Conservation (phyloP, 108 stramenopile genomes). For the Skeletonema tropicum region DNA sequence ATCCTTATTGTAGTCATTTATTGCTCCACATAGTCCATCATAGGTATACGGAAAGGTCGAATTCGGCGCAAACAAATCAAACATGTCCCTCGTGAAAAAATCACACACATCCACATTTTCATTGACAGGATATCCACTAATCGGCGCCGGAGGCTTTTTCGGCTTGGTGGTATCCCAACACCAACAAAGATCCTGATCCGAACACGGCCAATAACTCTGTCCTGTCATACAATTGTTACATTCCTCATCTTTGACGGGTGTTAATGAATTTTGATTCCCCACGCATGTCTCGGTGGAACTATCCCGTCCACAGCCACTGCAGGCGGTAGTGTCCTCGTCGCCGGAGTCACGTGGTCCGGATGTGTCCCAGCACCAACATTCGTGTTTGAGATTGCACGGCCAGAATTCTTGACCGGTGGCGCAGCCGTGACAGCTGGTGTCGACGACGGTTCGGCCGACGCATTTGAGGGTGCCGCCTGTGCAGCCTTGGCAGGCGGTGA, state of each 20-base stretch:
- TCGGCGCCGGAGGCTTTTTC: conserved; percentile 44
- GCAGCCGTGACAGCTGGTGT: conserved; percentile 21
- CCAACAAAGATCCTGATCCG: conserved; percentile 30
- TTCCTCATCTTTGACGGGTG: conserved; percentile 30
- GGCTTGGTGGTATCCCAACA: conserved; percentile 46
- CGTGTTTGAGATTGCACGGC: conserved; percentile 32
- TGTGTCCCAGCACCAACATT: conserved; percentile 48
- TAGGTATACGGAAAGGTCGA: conserved; percentile 46
- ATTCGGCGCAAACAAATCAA: conserved; percentile 26
- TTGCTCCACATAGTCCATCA: conserved; percentile 34
- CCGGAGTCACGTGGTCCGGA: conserved; percentile 13
- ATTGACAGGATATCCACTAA: conserved; percentile 18
- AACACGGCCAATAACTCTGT: conserved; percentile 43
- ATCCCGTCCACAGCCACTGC: conserved; percentile 22
- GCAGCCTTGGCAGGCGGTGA: conserved; percentile 26
- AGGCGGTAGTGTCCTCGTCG: conserved; percentile 4
- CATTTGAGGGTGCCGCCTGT: conserved; percentile 8
- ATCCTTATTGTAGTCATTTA: conserved; percentile 35
- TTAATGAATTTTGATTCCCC: conserved; percentile 33
- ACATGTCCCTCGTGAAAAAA: conserved; percentile 23
- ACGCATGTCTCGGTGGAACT: conserved; percentile 32
- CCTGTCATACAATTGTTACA: conserved; percentile 24
- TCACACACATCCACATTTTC: conserved; percentile 18
- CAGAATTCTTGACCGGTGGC: conserved; percentile 21
- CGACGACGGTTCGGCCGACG: conserved; percentile 36